Evolutionary conservation across 2,329 filamentous ascomycete species (phyloP).

Genomic region (Colletotrichum gloeosporioides): DNA sequence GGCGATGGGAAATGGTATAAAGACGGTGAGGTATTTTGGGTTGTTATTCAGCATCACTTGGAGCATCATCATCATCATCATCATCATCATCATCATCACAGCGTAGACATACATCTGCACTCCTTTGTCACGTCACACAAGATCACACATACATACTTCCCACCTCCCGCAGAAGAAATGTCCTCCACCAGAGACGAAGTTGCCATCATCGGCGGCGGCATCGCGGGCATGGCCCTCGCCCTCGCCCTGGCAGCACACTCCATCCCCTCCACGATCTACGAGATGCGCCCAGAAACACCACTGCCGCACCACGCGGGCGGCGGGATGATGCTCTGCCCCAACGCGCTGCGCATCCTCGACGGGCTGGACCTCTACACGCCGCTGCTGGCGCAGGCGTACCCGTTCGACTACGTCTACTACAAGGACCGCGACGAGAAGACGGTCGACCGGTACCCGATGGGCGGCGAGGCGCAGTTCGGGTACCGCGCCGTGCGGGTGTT

Average conservation of each 20-base stretch:
- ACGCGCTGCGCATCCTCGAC: constrained; percentile 60
- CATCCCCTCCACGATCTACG: constrained; percentile 58
- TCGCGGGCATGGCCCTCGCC: constrained; percentile 42
- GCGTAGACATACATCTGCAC: neutral
- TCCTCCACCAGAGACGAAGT: neutral
- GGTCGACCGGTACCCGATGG: constrained; percentile 52
- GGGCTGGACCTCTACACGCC: constrained; percentile 51
- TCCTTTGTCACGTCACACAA: neutral
- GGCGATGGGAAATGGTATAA: neutral
- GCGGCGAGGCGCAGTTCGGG: constrained; percentile 50
- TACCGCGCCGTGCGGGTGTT: constrained; percentile 61
- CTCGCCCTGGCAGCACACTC: constrained; percentile 56
- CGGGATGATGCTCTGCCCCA: constrained; percentile 65
- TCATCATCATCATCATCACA: neutral
- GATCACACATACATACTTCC: neutral
- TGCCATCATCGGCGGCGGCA: constrained; percentile 17
- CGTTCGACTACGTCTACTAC: constrained; percentile 57
- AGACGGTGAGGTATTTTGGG: neutral
- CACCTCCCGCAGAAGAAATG: neutral
- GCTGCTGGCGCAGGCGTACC: constrained; percentile 49
- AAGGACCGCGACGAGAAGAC: constrained; percentile 36
- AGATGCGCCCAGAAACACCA: constrained; percentile 41
- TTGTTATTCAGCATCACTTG: neutral
- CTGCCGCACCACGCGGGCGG: constrained; percentile 53
- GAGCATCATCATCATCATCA: neutral